phyloP scores from a whole-genome alignment of 1,284 basidiomycete species.

The Malassezia restricta region DNA sequence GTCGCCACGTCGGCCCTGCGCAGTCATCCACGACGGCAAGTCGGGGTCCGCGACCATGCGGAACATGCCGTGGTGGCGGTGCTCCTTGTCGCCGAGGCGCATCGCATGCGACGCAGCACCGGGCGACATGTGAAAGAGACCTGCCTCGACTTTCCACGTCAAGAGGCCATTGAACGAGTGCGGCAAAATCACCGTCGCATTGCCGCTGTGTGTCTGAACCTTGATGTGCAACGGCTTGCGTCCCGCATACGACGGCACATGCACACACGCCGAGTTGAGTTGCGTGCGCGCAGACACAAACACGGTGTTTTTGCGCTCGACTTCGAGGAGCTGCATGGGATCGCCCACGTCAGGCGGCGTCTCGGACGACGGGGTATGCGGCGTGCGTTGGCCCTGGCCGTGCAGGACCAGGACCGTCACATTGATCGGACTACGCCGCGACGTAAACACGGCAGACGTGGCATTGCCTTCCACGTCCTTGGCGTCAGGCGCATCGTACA shows the following conservation, averaged over 20 bases:
- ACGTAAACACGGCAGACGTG: constrained; percentile 21
- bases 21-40: constrained; percentile 16
- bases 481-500: constrained; percentile 23
- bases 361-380: neutral
- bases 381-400: constrained; percentile 2
- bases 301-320: constrained; percentile 7
- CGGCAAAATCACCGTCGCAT: constrained; percentile 26
- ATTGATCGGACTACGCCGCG: constrained; percentile 22
- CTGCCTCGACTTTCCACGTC: constrained; percentile 28
- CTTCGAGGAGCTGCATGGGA: neutral
- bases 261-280: constrained; percentile 11
- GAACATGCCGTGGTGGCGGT: constrained; percentile 27
- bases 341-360: neutral
- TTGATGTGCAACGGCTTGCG: constrained; percentile 25
- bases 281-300: constrained; percentile 2
- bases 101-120: constrained; percentile 19
- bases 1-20: constrained; percentile 23
- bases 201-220: constrained; percentile 20
- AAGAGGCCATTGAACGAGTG: constrained; percentile 28
- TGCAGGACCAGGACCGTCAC: constrained; percentile 20
- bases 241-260: constrained; percentile 18
- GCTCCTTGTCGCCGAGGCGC: constrained; percentile 17
- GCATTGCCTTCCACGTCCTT: constrained; percentile 15
- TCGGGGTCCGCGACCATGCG: constrained; percentile 18
- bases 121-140: constrained; percentile 23